Evolutionary conservation across 176 grass and related monocot species (phyloP).

Genomic region (Coix lacrymajobi): DNA sequence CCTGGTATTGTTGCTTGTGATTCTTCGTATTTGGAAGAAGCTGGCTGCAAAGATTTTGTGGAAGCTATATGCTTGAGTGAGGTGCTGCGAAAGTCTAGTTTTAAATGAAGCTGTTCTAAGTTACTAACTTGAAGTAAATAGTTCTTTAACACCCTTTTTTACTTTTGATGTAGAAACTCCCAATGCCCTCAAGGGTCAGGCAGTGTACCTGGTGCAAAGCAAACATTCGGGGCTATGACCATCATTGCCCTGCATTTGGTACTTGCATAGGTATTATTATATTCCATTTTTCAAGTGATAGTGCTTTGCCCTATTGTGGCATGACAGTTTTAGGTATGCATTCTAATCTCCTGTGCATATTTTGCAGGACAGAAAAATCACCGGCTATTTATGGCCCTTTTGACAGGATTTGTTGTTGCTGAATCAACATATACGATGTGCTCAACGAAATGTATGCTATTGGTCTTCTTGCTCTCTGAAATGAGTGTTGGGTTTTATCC

Average conservation of each 20-base stretch:
- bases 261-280: constrained; percentile 90
- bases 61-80: constrained; percentile 51
- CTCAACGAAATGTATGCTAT: constrained; percentile 75
- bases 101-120: constrained; percentile 17
- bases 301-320: neutral
- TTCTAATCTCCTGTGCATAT: constrained; percentile 11
- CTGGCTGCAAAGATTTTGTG: constrained; percentile 61
- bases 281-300: neutral
- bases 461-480: constrained; percentile 19
- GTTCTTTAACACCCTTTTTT: neutral
- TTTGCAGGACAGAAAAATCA: constrained; percentile 88
- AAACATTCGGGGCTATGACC: constrained; percentile 80
- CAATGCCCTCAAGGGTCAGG: constrained; percentile 67
- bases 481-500: neutral
- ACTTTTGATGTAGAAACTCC: constrained; percentile 51
- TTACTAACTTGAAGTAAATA: constrained; percentile 17
- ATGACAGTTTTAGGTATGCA: neutral
- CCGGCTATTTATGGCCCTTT: constrained; percentile 76
- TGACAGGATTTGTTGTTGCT: constrained; percentile 89
- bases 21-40: constrained; percentile 65
- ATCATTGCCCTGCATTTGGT: constrained; percentile 93
- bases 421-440: constrained; percentile 96
- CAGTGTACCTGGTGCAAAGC: constrained; percentile 75
- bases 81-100: constrained; percentile 40
- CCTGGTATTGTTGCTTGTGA: constrained; percentile 66